Evolutionary conservation across 768 basidiomycete genomes (phyloP).

Genomic region (Dendrothele bispora): DNA sequence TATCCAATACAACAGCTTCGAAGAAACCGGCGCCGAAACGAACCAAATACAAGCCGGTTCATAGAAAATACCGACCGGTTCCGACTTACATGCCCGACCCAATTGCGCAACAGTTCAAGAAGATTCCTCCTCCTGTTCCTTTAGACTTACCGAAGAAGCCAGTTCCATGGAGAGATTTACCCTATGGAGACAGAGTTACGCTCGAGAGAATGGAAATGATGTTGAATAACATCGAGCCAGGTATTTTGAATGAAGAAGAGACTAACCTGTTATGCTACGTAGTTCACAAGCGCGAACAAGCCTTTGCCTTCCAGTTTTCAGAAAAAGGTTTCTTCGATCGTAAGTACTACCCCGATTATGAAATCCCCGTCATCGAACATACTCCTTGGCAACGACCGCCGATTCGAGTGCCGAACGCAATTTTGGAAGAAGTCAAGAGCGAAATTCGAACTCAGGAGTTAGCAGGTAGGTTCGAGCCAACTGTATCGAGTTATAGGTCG

Average conservation of each 20-base stretch:
- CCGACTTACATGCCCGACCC: conserved; percentile 25
- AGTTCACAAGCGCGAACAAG: conserved; percentile 8
- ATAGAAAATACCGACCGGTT: too few species aligned
- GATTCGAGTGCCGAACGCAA: too few species aligned
- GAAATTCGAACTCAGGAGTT: too few species aligned
- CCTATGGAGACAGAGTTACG: conserved; percentile 6
- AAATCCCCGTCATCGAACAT: too few species aligned
- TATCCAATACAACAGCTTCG: neutral
- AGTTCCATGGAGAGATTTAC: conserved; percentile 4
- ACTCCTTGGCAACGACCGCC: too few species aligned
- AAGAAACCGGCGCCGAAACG: too few species aligned
- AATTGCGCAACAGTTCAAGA: conserved; percentile 8
- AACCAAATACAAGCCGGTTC: conserved; percentile 26
- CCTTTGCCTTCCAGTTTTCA: conserved; percentile 20
- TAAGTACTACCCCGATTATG: too few species aligned
- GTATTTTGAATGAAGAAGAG: too few species aligned
- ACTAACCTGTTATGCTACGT: conserved; percentile 16
- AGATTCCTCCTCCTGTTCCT: conserved; percentile 8
- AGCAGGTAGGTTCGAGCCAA: conserved; percentile 21
- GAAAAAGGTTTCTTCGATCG: too few species aligned
- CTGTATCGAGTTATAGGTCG: conserved; percentile 18
- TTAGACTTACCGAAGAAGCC: conserved; percentile 9
- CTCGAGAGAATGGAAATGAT: conserved; percentile 11
- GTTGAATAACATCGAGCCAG: conserved; percentile 11
- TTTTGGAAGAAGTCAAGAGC: too few species aligned